phyloP scores from a whole-genome alignment of 2,329 filamentous ascomycete genomes.

The Tolypocladium tundrense region DNA sequence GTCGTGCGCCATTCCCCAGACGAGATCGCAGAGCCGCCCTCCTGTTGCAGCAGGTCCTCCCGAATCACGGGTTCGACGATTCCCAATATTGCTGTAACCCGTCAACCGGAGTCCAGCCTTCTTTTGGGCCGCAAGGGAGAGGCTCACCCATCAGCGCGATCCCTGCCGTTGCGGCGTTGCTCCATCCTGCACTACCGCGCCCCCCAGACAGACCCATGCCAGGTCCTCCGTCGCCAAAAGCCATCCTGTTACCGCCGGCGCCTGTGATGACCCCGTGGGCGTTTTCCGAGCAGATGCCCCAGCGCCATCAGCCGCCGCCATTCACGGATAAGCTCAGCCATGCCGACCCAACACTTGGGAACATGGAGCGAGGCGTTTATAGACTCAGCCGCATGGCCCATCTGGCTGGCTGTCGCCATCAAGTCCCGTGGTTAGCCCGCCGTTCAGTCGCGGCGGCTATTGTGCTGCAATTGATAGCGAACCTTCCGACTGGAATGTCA shows the following conservation, averaged over 20 bases:
- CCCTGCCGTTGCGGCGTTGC: neutral
- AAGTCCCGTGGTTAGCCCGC: neutral
- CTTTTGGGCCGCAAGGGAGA: neutral
- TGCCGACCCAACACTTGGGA: conserved; percentile 21
- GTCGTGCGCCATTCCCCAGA: neutral
- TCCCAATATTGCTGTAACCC: neutral
- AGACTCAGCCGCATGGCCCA: neutral
- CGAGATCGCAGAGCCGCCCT: neutral
- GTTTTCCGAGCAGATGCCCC: neutral
- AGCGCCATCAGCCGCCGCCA: conserved; percentile 19
- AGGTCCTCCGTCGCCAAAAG: neutral
- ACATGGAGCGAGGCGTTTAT: conserved; percentile 16
- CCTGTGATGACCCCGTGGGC: neutral
- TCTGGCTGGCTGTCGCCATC: neutral
- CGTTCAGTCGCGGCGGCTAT: neutral
- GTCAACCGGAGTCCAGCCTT: neutral
- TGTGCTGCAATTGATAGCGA: neutral
- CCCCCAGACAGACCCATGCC: neutral
- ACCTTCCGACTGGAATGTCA: neutral
- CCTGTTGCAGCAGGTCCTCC: neutral
- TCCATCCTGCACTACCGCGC: neutral
- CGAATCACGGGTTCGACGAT: neutral
- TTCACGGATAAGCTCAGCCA: conserved; percentile 23
- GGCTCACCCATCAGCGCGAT: neutral
- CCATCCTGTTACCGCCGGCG: neutral